Percentiles rank a stretch among this genome's conserved stretches.
Conservation (phyloP, 2,329 filamentous ascomycete genomes). For the Aureobasidium sp. region DNA sequence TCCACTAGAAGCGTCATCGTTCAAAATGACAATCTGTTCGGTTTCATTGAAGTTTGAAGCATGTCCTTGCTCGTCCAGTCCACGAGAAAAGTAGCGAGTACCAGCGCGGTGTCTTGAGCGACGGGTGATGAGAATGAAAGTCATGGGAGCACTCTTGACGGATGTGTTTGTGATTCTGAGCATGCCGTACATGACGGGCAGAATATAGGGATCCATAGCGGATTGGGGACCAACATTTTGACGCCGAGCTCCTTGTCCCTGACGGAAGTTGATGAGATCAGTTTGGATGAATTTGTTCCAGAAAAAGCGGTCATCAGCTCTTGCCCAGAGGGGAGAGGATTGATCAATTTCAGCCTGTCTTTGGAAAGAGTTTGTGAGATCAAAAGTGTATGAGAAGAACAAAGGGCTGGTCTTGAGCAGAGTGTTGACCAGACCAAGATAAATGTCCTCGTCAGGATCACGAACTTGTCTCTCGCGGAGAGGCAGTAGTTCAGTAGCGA, state of each 20-base stretch:
- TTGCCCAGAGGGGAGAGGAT: constrained; percentile 73
- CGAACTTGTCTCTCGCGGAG: constrained; percentile 85
- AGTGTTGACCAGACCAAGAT: constrained; percentile 70
- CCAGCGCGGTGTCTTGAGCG: constrained; percentile 82
- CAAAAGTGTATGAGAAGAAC: constrained; percentile 97
- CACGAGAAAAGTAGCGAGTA: constrained; percentile 90
- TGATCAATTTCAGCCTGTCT: constrained; percentile 59
- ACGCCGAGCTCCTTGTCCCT: constrained; percentile 47
- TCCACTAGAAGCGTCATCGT: constrained; percentile 64
- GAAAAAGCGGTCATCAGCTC: constrained; percentile 95
- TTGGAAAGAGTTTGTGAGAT: constrained; percentile 95
- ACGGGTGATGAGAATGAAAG: constrained; percentile 78
- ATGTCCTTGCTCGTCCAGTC: constrained; percentile 85
- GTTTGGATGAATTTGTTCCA: constrained; percentile 94
- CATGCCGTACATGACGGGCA: constrained; percentile 95
- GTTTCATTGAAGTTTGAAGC: constrained; percentile 99
- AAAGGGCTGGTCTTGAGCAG: constrained; percentile 78
- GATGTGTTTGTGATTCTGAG: constrained; percentile 79
- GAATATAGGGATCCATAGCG: constrained; percentile 79
- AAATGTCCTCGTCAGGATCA: constrained; percentile 90
- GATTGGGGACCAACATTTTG: constrained; percentile 62
- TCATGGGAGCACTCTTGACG: constrained; percentile 77
- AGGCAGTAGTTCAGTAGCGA: constrained; percentile 85
- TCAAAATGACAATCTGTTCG: constrained; percentile 83
- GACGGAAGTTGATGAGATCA: constrained; percentile 84